Conservation (phyloP, 1,284 basidiomycete genomes). For the Agaricales sp. region DNA sequence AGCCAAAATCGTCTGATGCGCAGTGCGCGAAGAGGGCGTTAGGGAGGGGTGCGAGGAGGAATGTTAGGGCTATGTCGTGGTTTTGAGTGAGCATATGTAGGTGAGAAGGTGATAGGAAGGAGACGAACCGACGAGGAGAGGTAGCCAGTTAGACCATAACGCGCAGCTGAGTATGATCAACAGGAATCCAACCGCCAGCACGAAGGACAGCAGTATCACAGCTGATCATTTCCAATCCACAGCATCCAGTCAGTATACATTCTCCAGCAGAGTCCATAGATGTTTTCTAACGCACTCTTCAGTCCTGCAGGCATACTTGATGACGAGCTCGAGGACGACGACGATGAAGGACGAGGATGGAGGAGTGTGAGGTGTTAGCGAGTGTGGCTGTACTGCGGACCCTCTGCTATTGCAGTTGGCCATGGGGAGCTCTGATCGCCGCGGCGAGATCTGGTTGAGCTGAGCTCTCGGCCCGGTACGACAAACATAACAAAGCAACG, state of each 20-base stretch:
- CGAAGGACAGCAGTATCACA: slow-evolving; percentile 91
- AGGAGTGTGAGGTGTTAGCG: not conserved
- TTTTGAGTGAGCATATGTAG: slow-evolving; percentile 4
- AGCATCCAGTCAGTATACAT: not conserved
- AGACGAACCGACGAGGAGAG: slow-evolving; percentile 88
- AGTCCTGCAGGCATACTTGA: slow-evolving; percentile 16
- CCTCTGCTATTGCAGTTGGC: not conserved
- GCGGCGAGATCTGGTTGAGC: too few relatives aligned
- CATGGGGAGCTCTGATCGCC: not conserved
- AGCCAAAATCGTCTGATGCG: slow-evolving; percentile 76
- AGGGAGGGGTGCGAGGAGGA: slow-evolving; percentile 91
- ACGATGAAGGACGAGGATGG: not conserved
- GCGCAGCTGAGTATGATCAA: slow-evolving; percentile 98
- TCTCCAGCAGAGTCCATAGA: slow-evolving; percentile 3
- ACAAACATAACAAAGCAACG: not conserved
- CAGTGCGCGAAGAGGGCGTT: slow-evolving; percentile 87
- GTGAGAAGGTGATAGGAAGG: not conserved
- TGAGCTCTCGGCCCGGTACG: too few relatives aligned
- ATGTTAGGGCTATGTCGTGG: slow-evolving; percentile 67
- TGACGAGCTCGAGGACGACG: not conserved
- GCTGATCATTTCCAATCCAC: slow-evolving; percentile 32
- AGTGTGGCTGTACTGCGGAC: not conserved
- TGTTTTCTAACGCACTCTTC: slow-evolving; percentile 15
- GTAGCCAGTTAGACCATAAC: slow-evolving; percentile 94
- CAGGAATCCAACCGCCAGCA: slow-evolving; percentile 93